A percentile compares a stretch with the other conserved stretches of the same genome.
Evolutionary conservation across 441 rosid species (phyloP).

Genomic region (Erysimum cheiri): DNA sequence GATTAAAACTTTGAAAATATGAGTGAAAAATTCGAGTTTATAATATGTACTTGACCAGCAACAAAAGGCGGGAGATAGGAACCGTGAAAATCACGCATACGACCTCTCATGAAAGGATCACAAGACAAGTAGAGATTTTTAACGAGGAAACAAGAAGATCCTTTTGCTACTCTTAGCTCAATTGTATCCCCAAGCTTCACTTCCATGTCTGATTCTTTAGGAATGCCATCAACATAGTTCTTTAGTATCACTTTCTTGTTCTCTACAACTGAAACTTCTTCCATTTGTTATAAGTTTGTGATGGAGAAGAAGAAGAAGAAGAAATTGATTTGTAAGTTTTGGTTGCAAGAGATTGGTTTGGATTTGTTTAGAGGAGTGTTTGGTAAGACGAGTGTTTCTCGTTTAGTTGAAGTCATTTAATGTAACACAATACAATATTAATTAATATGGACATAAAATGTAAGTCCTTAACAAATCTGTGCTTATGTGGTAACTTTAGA

Average conservation of each 20-base stretch:
- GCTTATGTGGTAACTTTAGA: no score
- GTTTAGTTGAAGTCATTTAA: neutral
- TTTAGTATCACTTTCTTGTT: slow-evolving; percentile 53
- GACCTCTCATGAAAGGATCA: slow-evolving; percentile 57
- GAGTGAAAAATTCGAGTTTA: no score
- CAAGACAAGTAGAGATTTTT: slow-evolving; percentile 63
- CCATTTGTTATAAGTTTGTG: neutral
- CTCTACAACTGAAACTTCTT: slow-evolving; percentile 27
- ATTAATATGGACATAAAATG: no score
- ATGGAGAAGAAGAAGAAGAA: slow-evolving; percentile 11
- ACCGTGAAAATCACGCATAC: slow-evolving; percentile 44
- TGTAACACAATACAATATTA: neutral
- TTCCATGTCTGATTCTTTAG: slow-evolving; percentile 48
- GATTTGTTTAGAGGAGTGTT: slow-evolving; percentile 25
- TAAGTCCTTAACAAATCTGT: no score
- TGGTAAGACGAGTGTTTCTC: slow-evolving; percentile 37
- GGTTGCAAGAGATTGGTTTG: neutral
- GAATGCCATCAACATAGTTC: slow-evolving; percentile 39
- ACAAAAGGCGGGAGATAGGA: slow-evolving; percentile 65
- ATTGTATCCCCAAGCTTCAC: slow-evolving; percentile 35
- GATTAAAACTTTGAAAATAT: neutral
- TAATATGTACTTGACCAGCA: slow-evolving; percentile 63
- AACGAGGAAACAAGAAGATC: slow-evolving; percentile 44
- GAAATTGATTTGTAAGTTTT: neutral
- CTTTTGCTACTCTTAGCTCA: slow-evolving; percentile 46